Conservation (phyloP, 1,139 yeast species). For the Scheffersomyces lignicola region DNA sequence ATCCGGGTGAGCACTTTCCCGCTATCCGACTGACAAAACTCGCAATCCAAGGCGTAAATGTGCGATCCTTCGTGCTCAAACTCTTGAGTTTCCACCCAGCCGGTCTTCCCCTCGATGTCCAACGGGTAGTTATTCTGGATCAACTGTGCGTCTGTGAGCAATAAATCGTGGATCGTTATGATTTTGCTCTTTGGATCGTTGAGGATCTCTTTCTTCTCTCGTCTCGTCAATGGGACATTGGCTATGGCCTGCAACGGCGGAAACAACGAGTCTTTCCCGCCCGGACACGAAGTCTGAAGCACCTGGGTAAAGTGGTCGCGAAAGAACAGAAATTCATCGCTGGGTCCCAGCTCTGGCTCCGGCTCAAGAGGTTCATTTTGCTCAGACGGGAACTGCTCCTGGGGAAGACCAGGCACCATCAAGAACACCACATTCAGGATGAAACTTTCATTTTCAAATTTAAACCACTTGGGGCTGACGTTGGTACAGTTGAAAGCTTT, state of each 20-base stretch:
- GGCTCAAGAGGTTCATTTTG: conserved; percentile 8
- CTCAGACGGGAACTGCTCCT: not conserved
- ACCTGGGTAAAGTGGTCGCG: conserved; percentile 36
- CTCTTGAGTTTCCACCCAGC: conserved; percentile 58
- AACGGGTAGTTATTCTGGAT: conserved; percentile 54
- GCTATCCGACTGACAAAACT: conserved; percentile 69
- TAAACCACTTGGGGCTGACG: conserved; percentile 32
- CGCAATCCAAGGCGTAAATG: conserved; percentile 87
- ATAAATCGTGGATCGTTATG: conserved; percentile 54
- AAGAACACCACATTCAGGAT: conserved; percentile 56
- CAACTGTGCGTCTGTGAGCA: conserved; percentile 48
- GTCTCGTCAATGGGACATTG: conserved; percentile 53
- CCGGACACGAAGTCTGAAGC: conserved; percentile 58
- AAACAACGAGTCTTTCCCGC: conserved; percentile 56
- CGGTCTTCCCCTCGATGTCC: conserved; percentile 15
- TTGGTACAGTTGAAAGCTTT: conserved; percentile 42
- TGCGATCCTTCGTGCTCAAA: conserved; percentile 57
- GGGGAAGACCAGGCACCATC: conserved; percentile 57
- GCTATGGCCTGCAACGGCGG: conserved; percentile 58
- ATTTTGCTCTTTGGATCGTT: conserved; percentile 34
- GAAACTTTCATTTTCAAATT: conserved; percentile 21
- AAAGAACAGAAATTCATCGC: conserved; percentile 36
- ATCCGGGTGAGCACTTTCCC: conserved; percentile 77
- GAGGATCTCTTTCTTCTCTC: conserved; percentile 46
- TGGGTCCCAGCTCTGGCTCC: conserved; percentile 9